These are phyloP conservation scores for Linnemannia elongata DNA, from an alignment of 192 early-diverging fungal species.

Conservation along the genomic window DNA sequence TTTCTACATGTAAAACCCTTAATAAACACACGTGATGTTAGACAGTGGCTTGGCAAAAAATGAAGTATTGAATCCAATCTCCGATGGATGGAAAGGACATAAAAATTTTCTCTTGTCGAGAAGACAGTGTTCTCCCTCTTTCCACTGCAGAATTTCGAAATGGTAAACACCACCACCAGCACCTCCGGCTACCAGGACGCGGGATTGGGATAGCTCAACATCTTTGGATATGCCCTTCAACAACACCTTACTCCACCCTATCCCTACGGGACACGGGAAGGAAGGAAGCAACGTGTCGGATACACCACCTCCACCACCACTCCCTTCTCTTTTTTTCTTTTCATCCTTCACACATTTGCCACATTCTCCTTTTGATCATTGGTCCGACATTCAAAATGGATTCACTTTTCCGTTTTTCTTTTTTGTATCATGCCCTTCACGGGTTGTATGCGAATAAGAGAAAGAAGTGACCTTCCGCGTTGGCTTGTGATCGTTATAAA, in stretches of 20 bases:
- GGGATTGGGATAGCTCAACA: not conserved
- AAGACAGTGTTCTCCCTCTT: constrained; percentile 31
- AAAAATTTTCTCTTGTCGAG: constrained; percentile 27
- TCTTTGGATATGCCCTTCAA: not conserved
- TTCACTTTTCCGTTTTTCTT: not conserved
- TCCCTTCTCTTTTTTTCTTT: not conserved
- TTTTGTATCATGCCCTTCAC: not conserved
- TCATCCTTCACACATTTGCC: constrained; percentile 4
- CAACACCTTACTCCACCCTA: not conserved
- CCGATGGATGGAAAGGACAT: constrained; percentile 22
- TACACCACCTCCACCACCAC: not conserved
- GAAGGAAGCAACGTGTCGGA: not conserved
- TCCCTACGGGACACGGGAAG: not conserved
- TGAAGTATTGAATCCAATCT: not conserved
- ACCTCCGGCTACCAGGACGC: not conserved
- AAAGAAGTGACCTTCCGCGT: constrained; percentile 1
- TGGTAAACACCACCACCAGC: constrained; percentile 30
- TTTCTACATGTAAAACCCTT: constrained; percentile 34
- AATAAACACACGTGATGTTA: not conserved
- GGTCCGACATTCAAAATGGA: constrained; percentile 3
- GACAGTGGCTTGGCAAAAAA: constrained; percentile 4
- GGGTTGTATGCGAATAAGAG: not conserved
- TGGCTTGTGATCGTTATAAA: not conserved
- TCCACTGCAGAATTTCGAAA: constrained; percentile 56
- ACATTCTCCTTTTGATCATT: constrained; percentile 9